Evolutionary conservation across 345 rosid genomes (phyloP), one percentile per base, ranked within the genome.

Genomic region (Firmiana major): DNA sequence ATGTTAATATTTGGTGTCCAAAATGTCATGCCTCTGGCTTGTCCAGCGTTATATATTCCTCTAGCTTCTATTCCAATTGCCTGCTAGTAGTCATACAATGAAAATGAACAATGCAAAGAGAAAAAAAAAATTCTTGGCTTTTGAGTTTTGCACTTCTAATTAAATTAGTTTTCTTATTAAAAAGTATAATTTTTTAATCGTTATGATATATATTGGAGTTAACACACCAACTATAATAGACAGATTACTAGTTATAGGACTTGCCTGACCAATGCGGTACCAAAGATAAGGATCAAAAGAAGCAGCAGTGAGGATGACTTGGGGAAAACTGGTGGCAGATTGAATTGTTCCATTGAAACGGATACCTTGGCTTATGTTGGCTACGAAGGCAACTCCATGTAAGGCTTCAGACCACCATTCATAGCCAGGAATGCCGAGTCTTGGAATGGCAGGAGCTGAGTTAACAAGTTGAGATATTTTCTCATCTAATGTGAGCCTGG

Each of bases 341-440:
- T 36, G 76, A 63, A 93, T 86, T 79, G 85, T 75, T 0, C 92
- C 91, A 38, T 89, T 83, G 81, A 95, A 87, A 53, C 72, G 81
- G 79, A 90, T 82, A 63, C 99, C 98, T 10, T 15, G 83, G 26
- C 88, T 88, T 0, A 66, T 88, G 9, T 71, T 71, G 55, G 77
- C 58, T 10, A 74, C 5, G 12, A 59, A 74, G 64, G 98, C 82
- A 38, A 92, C 91, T 5, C 99, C 98, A 17, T 95, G 99, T 10
- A 95, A 83, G 49, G 94, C 96, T 85, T 93, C 99, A 0, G 97
- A 89, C 99, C 98, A 93, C 98, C 99, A 95, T 68, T 93, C 87
- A 67, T 92, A 93, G 9, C 75, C 83, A 10, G 97, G 98, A 40
- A 95, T 76, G 10, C 96, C 96, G 11, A 95, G 92, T n/a, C 98